Conservation (phyloP, 495 filamentous ascomycete species). For the Pyrenopolyporus hunteri region DNA sequence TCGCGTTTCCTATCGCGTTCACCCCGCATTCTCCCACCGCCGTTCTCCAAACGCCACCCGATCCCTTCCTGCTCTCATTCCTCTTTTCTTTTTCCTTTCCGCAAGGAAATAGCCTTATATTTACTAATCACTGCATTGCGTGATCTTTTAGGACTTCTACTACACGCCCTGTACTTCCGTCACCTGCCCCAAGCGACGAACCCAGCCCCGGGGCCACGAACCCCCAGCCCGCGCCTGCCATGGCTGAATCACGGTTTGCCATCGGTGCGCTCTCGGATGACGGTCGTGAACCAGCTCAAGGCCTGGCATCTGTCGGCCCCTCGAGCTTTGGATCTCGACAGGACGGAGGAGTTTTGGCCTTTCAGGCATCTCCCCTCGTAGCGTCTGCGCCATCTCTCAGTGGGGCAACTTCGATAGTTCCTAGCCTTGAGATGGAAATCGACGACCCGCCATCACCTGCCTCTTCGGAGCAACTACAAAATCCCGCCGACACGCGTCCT, state of each 20-base stretch:
- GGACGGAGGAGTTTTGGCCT: no score
- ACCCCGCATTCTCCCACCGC: not conserved
- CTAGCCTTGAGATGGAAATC: no score
- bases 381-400: no score
- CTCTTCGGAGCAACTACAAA: constrained; percentile 4
- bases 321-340: no score
- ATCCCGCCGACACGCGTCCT: no score
- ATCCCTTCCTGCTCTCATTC: no score
- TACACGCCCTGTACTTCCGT: constrained; percentile 52
- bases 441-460: no score
- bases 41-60: not conserved
- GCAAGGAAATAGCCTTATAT: no score
- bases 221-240: constrained; percentile 33
- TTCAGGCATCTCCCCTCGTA: no score
- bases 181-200: constrained; percentile 63
- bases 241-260: constrained; percentile 42
- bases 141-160: constrained; percentile 15
- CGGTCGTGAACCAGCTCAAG: not conserved
- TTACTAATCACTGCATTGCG: constrained; percentile 21
- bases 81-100: no score
- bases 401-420: no score
- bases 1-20: not conserved
- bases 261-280: constrained; percentile 19
- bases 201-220: constrained; percentile 49
- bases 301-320: constrained; percentile 20